Evolutionary conservation across 345 rosid genomes (phyloP).

Genomic region (Moricandia arvensis): DNA sequence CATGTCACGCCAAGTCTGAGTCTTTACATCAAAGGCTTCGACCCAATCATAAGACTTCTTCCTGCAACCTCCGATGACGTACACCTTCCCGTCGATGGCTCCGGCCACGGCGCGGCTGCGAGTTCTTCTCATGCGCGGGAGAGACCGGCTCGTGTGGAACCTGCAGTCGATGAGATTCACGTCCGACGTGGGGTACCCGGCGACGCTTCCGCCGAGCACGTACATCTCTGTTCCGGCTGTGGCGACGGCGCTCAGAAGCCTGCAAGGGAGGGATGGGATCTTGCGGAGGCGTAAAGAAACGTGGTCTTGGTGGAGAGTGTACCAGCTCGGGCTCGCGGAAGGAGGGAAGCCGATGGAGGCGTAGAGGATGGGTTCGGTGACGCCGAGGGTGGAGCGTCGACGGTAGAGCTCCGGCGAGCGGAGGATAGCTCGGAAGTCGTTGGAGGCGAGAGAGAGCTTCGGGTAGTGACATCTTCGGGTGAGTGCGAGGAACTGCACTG

Average conservation of each 20-base stretch:
- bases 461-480: neutral
- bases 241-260: neutral
- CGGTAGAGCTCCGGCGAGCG: neutral
- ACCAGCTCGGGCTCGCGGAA: neutral
- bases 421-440: neutral
- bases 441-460: neutral
- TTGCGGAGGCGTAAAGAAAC: neutral
- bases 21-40: neutral
- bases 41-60: neutral
- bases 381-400: neutral
- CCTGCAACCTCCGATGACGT: neutral
- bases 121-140: neutral
- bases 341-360: neutral
- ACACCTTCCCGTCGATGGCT: neutral
- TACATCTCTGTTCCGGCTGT: neutral
- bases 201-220: neutral
- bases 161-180: neutral
- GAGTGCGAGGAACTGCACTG: neutral
- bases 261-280: neutral
- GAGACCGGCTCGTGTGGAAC: neutral
- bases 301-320: neutral
- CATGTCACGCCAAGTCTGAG: neutral
- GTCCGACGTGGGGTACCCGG: fast-evolving
- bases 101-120: neutral
- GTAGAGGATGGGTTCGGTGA: neutral